Percentiles rank a stretch among this genome's conserved stretches.
phyloP scores from a whole-genome alignment of 2,329 filamentous ascomycete species.

The Fusarium denticulatum region DNA sequence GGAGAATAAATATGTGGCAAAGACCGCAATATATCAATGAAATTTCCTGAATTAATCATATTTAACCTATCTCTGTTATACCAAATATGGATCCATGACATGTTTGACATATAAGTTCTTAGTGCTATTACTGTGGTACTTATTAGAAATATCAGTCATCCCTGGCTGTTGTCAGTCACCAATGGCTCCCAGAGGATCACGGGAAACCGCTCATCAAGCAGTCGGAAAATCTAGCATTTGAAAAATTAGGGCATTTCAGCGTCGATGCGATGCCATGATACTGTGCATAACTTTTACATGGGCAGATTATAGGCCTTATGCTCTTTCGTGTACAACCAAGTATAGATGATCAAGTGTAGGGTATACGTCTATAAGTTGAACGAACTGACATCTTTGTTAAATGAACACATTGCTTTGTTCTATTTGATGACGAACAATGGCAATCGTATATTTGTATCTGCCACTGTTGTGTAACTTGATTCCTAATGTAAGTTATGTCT shows the following conservation, averaged over 20 bases:
- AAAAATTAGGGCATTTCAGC: too few species aligned
- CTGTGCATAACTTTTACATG: too few species aligned
- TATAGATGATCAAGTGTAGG: background rate
- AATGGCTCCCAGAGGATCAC: background rate
- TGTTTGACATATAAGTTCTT: background rate
- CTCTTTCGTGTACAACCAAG: background rate
- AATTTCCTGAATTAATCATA: background rate
- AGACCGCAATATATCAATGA: conserved; percentile 5
- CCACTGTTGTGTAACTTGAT: too few species aligned
- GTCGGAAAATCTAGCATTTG: background rate
- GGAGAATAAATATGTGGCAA: background rate
- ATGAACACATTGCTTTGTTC: background rate
- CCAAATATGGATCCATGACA: background rate
- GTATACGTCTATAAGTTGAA: background rate
- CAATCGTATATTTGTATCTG: background rate
- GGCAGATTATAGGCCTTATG: background rate
- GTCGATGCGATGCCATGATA: background rate
- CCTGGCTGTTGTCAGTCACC: background rate
- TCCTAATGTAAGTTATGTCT: background rate
- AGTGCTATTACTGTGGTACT: background rate
- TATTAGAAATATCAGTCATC: background rate
- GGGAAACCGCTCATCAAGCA: background rate
- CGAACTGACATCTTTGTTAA: background rate
- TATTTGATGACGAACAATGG: background rate
- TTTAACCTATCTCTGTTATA: background rate